Evolutionary conservation across 805 yeast genomes (phyloP), one percentile per base, ranked within the genome.

Genomic region (Wickerhamiella kazuoi): DNA sequence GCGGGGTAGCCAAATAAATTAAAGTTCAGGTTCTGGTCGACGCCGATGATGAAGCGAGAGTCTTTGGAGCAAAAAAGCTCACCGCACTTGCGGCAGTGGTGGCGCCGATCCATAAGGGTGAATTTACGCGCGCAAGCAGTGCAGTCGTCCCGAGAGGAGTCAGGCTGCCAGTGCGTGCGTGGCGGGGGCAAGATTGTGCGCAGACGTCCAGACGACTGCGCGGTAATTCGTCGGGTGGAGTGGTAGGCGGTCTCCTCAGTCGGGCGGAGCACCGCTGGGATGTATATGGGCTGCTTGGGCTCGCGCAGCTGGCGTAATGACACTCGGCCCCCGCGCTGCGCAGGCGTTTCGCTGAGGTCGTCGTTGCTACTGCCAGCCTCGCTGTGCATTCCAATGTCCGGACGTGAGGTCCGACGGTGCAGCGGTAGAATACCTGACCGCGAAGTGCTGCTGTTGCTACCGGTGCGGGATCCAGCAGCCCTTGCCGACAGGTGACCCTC

Each of bases 81-180:
- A 29, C 93, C 93, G 56, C 93, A 80, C 53, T 76, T 76, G 39
- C 93, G 69, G 54, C 93, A 80, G 61, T 80, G 93, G 53, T 80
- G 93, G 46, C 76, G 68, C 49, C 86, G 70, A 55, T 70, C 94
- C 63, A 74, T 78, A 49, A 76, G 75, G 29, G 84, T 76, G 60
- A 87, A 86, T 15, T 64, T 53, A 50, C 68, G 71, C 38, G 67
- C 62, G 59, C 97, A 87, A 20, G 68, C 66, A 13, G 71, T 67
- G 56, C 97, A 87, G 37, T 69, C 65, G 36, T 64, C 56, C 29
- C 79, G 71, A 17, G 71, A 54, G 35, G 68, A 68, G 57, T 87
- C 94, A 20, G 81, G 73, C 38, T 76, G 64, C 66, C 66, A 62
- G 51, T 62, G 66, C 40, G 44, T 40, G 35, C 60, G 50, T 21